Evolutionary conservation across 495 filamentous ascomycete genomes (phyloP).

Genomic region (Cladorrhinum samala): DNA sequence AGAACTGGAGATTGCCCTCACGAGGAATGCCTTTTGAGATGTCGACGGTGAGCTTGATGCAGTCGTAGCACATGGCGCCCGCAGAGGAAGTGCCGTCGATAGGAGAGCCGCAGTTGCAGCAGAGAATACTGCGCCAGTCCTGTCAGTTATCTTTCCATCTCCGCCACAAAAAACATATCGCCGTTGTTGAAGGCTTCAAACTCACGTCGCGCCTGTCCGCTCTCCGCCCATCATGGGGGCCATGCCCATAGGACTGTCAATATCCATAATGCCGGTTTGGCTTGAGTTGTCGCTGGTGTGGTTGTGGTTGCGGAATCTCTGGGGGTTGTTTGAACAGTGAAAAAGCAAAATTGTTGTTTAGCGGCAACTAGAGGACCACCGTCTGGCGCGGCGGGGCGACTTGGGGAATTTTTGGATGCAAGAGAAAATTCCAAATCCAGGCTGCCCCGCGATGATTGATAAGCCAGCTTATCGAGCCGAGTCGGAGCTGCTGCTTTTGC

Average conservation of each 20-base stretch:
- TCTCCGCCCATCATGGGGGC: conserved; percentile 42
- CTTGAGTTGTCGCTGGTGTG: neutral
- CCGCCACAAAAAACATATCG: neutral
- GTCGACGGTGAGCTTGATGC: conserved; percentile 86
- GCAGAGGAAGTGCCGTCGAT: conserved; percentile 84
- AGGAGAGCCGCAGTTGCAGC: conserved; percentile 89
- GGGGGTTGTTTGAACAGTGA: neutral
- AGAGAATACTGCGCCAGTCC: conserved; percentile 62
- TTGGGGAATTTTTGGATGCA: neutral
- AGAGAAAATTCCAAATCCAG: neutral
- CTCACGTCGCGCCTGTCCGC: conserved; percentile 53
- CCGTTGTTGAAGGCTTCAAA: neutral
- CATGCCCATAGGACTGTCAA: conserved; percentile 59
- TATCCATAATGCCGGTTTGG: conserved; percentile 48
- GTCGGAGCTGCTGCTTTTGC: neutral
- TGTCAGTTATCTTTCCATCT: conserved; percentile 5
- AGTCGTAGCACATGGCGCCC: conserved; percentile 88
- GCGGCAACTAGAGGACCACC: no score
- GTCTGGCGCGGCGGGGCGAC: neutral
- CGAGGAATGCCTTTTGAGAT: conserved; percentile 88
- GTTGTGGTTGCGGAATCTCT: neutral
- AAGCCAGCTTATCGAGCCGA: conserved; percentile 16
- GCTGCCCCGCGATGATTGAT: conserved; percentile 17
- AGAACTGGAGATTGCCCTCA: conserved; percentile 76
- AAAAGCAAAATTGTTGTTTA: no score